Percentiles rank a stretch among this genome's conserved stretches.
Evolutionary conservation across 2,329 filamentous ascomycete species (phyloP).

Genomic region (Xylariales sp.): DNA sequence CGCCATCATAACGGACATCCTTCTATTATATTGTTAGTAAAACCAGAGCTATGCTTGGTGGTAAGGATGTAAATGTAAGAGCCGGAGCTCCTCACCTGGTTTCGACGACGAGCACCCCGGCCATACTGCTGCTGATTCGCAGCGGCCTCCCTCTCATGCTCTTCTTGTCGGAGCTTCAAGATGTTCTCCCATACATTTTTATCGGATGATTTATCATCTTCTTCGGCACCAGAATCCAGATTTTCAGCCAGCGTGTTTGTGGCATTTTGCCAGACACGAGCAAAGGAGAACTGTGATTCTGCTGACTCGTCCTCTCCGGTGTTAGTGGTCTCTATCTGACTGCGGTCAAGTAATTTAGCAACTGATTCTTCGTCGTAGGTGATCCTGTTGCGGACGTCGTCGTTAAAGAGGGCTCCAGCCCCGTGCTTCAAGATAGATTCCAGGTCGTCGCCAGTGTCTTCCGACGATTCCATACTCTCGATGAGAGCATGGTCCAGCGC

Average conservation of each 20-base stretch:
- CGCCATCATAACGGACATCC: slow-evolving; percentile 40
- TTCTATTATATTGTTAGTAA: too few species aligned
- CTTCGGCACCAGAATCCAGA: slow-evolving; percentile 44
- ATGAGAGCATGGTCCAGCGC: slow-evolving; percentile 92
- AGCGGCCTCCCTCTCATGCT: slow-evolving; percentile 69
- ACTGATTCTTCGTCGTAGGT: slow-evolving; percentile 77
- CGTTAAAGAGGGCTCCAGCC: slow-evolving; percentile 79
- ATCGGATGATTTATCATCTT: slow-evolving; percentile 52
- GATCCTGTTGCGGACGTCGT: slow-evolving; percentile 68
- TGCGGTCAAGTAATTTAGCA: slow-evolving; percentile 88
- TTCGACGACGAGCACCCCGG: slow-evolving; percentile 71
- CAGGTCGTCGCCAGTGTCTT: slow-evolving; percentile 72
- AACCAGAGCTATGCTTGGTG: too few species aligned
- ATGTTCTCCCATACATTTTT: slow-evolving; percentile 86
- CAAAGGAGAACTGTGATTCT: slow-evolving; percentile 83
- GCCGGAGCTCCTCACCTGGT: slow-evolving; percentile 39
- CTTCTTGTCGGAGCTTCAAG: slow-evolving; percentile 73
- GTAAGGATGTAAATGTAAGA: too few species aligned
- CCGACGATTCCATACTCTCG: slow-evolving; percentile 82
- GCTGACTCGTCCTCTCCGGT: slow-evolving; percentile 58
- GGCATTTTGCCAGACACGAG: slow-evolving; percentile 88
- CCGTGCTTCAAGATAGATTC: slow-evolving; percentile 87
- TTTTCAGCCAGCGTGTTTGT: slow-evolving; percentile 62
- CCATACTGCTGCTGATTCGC: slow-evolving; percentile 72
- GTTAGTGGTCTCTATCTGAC: slow-evolving; percentile 69